Conservation (phyloP, 2,329 filamentous ascomycete genomes). For the Hypoxylon sp. region DNA sequence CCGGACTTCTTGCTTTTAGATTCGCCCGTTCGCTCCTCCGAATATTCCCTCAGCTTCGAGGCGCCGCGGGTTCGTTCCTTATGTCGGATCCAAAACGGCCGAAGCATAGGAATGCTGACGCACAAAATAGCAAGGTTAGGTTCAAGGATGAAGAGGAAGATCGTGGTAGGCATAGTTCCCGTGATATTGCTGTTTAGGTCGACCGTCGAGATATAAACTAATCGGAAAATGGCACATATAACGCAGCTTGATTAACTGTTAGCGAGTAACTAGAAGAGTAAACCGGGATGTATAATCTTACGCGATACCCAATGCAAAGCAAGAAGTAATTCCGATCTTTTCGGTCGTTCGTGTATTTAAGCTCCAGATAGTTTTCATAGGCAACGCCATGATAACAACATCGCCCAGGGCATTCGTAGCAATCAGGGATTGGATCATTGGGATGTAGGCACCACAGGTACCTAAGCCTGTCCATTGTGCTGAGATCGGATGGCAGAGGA, state of each 20-base stretch:
- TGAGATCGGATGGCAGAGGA: slow-evolving; percentile 44
- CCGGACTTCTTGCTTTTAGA: slow-evolving; percentile 14
- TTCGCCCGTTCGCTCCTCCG: slow-evolving; percentile 26
- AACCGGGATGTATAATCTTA: slow-evolving; percentile 34
- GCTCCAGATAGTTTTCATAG: slow-evolving; percentile 50
- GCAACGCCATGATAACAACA: slow-evolving; percentile 50
- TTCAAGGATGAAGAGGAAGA: slow-evolving; percentile 52
- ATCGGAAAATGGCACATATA: slow-evolving; percentile 50
- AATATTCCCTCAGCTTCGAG: slow-evolving; percentile 42
- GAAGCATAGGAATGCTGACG: slow-evolving; percentile 54
- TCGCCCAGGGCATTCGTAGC: slow-evolving; percentile 51
- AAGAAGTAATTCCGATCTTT: slow-evolving; percentile 50
- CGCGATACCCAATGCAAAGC: slow-evolving; percentile 50
- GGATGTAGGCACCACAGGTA: slow-evolving; percentile 48
- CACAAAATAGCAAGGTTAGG: slow-evolving; percentile 53
- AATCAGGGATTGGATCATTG: slow-evolving; percentile 50
- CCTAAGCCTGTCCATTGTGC: slow-evolving; percentile 39
- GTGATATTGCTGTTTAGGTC: slow-evolving; percentile 50
- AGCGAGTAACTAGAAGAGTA: slow-evolving; percentile 5
- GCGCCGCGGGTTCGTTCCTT: slow-evolving; percentile 45
- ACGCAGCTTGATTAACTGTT: slow-evolving; percentile 45
- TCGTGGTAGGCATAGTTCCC: slow-evolving; percentile 51
- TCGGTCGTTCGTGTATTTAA: slow-evolving; percentile 49
- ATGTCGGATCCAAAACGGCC: slow-evolving; percentile 48
- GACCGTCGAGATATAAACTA: slow-evolving; percentile 50